Evolutionary conservation across 2,329 filamentous ascomycete species (phyloP), one percentile per base, ranked within the genome.

Genomic region (Exserohilum turcica): DNA sequence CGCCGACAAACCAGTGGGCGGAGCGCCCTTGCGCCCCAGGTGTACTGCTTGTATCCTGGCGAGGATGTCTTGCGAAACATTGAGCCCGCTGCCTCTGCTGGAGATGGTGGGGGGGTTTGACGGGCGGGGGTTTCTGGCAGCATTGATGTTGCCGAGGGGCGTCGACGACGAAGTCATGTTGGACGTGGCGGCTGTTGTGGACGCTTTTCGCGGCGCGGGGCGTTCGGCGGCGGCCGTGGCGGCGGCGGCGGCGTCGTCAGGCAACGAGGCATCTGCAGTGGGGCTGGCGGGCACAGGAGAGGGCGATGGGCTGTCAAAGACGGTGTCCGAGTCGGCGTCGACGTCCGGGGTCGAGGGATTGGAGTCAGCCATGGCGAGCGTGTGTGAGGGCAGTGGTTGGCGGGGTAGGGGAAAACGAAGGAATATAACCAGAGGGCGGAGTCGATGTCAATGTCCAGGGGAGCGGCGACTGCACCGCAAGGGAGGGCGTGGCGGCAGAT

Each of bases 161-260:
- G 89, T 94, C n/a, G 92, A 96, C n/a, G 86, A 92, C 6, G 88
- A 78, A 50, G 85, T 90, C 85, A 96, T 92, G 52, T 75, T 74
- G 27, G 78, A 69, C 48, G 66, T 68, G 10, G 65, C 65, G 50
- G 61, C 65, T 16, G 86, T 77, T 43, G 87, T 84, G 48, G 86
- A 85, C 16, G 83, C 74, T 40, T 84, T 83, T 63, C 86, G 83
- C 36, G 86, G 73, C 5, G 85, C 81, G 52, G 72, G 85, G 76
- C 71, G 82, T 5, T 72, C 68, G 15, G 67, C 56, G 27, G 68
- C 62, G 42, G 61, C 47, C n/a, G n/a, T n/a, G n/a, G n/a, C n/a
- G n/a, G n/a, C 68, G 15, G 67, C 56, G 27, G 68, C 62, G 42
- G 61, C 47, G 19, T 44, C 53, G n/a, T 65, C 58, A 24, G 68